A percentile compares a stretch with the other conserved stretches of the same genome.
Conservation (phyloP, 2,329 filamentous ascomycete species). For the Venturia effusa region DNA sequence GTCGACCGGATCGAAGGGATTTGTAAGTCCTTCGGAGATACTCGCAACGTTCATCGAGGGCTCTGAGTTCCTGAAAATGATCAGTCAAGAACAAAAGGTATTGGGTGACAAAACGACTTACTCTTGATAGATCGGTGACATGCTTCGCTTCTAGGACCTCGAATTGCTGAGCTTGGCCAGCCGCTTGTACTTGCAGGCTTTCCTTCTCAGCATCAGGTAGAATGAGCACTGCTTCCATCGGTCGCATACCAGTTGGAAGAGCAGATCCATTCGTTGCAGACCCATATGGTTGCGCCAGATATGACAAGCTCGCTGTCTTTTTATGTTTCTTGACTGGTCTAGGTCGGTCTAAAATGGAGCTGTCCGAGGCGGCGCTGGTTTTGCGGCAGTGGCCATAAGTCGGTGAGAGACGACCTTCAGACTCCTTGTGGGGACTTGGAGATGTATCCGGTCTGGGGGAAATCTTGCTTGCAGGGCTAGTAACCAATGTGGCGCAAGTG, state of each 20-base stretch:
- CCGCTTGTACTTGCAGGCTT: constrained; percentile 27
- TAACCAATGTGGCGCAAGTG: background rate
- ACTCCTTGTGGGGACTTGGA: background rate
- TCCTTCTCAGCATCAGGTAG: constrained; percentile 26
- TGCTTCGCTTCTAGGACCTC: constrained; percentile 29
- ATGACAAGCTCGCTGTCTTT: background rate
- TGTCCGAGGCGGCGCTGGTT: background rate
- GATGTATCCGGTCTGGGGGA: background rate
- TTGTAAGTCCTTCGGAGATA: constrained; percentile 69
- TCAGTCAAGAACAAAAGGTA: background rate
- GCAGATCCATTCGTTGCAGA: background rate
- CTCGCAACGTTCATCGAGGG: constrained; percentile 66
- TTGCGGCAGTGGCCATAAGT: background rate
- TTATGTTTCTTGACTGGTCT: background rate
- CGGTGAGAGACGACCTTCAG: background rate
- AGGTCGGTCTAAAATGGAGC: background rate
- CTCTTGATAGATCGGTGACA: constrained; percentile 46
- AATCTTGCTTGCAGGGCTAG: background rate
- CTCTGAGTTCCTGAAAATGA: constrained; percentile 52
- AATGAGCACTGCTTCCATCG: constrained; percentile 23
- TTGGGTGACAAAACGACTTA: constrained; percentile 22
- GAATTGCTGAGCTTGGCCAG: constrained; percentile 28
- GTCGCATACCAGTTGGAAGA: constrained; percentile 26
- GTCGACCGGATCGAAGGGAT: constrained; percentile 62
- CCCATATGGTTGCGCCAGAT: background rate